Evolutionary conservation across 2,329 filamentous ascomycete species (phyloP).

Genomic region (Rutstroemia sydowiana): DNA sequence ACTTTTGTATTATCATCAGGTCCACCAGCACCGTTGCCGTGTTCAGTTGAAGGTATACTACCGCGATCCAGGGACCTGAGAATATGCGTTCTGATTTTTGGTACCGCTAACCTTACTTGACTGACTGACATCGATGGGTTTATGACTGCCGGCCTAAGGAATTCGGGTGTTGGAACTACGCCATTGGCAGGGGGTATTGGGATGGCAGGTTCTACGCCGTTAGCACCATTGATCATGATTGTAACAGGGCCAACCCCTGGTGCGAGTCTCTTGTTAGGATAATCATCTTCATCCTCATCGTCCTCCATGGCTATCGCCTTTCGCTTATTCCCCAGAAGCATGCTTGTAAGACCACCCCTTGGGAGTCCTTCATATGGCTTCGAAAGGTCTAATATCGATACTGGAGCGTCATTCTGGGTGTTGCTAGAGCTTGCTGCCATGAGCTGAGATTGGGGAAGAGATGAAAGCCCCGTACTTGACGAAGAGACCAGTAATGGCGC

Average conservation of each 20-base stretch:
- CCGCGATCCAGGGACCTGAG: conserved; percentile 70
- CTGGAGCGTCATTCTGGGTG: conserved; percentile 63
- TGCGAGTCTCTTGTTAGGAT: conserved; percentile 52
- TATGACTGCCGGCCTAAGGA: conserved; percentile 77
- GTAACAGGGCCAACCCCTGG: conserved; percentile 59
- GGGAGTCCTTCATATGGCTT: conserved; percentile 92
- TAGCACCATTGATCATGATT: conserved; percentile 67
- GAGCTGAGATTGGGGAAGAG: conserved; percentile 79
- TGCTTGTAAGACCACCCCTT: conserved; percentile 74
- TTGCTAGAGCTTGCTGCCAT: conserved; percentile 67
- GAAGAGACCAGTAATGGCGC: conserved; percentile 87
- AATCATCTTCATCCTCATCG: conserved; percentile 53
- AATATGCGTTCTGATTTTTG: conserved; percentile 77
- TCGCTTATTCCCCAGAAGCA: conserved; percentile 89
- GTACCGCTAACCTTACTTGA: conserved; percentile 79
- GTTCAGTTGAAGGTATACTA: conserved; percentile 35
- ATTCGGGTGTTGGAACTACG: conserved; percentile 67
- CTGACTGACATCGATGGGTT: conserved; percentile 76
- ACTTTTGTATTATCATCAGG: conserved; percentile 55
- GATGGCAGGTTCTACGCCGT: conserved; percentile 72
- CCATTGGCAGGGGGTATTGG: conserved; percentile 52
- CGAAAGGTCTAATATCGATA: conserved; percentile 79
- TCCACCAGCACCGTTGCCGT: conserved; percentile 33
- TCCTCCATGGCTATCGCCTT: conserved; percentile 64
- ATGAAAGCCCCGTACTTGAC: conserved; percentile 78